A percentile compares a stretch with the other conserved stretches of the same genome.
Evolutionary conservation across 2,329 filamentous ascomycete genomes (phyloP).

Genomic region (Waltergamsia citrina): DNA sequence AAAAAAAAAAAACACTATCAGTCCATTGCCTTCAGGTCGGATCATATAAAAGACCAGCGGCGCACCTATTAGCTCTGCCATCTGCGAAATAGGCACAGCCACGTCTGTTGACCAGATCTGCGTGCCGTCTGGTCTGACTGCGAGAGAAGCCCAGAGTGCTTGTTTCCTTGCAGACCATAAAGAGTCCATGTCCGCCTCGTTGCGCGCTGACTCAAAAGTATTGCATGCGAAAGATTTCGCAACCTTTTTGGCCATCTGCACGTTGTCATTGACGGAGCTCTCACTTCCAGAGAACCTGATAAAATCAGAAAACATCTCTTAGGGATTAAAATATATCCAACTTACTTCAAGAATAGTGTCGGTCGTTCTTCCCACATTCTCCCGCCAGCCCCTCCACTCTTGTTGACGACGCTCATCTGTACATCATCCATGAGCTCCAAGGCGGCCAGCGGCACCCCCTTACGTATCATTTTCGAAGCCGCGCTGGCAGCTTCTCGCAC

Average conservation of each 20-base stretch:
- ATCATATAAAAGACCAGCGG: too few relatives aligned
- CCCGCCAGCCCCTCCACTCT: conserved; percentile 45
- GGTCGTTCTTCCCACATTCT: conserved; percentile 57
- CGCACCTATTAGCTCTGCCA: conserved; percentile 57
- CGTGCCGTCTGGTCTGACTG: conserved; percentile 46
- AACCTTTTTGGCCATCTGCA: conserved; percentile 46
- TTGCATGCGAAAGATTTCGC: conserved; percentile 39
- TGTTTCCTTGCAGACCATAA: conserved; percentile 71
- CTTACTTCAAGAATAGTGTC: conserved; percentile 62
- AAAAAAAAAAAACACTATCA: background rate
- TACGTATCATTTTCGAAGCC: conserved; percentile 53
- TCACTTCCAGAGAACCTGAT: conserved; percentile 53
- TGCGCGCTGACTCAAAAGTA: conserved; percentile 59
- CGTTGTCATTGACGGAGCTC: conserved; percentile 47
- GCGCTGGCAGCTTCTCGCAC: conserved; percentile 54
- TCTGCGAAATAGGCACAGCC: conserved; percentile 62
- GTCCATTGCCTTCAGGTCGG: too few relatives aligned
- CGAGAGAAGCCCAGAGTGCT: conserved; percentile 64
- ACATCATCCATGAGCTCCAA: conserved; percentile 55
- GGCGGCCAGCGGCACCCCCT: conserved; percentile 57
- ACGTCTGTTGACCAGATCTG: conserved; percentile 77
- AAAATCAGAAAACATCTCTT: conserved; percentile 10
- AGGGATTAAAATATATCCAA: background rate
- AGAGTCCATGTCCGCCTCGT: conserved; percentile 54
- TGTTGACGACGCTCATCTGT: conserved; percentile 61